Conservation (phyloP, 2,329 filamentous ascomycete genomes). For the Colletotrichum tabaci region DNA sequence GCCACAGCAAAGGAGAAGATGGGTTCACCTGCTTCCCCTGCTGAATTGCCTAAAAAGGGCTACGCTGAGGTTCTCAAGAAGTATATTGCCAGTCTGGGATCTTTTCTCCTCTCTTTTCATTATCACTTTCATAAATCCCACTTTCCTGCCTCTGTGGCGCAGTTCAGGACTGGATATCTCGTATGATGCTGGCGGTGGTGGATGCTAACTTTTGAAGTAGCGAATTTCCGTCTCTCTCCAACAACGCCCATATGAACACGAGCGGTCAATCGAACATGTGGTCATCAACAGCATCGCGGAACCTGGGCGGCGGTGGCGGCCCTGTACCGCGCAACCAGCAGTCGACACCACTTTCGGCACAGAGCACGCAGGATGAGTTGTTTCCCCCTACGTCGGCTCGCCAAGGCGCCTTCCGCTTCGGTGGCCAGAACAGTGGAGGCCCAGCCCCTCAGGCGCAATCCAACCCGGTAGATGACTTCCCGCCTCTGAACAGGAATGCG, state of each 20-base stretch:
- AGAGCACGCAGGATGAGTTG: slow-evolving; percentile 65
- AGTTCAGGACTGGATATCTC: background rate
- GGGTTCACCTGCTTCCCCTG: slow-evolving; percentile 8
- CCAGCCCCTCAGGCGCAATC: slow-evolving; percentile 63
- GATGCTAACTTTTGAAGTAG: slow-evolving; percentile 56
- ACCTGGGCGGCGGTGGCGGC: slow-evolving; percentile 60
- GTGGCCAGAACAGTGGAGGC: slow-evolving; percentile 57
- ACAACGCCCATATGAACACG: slow-evolving; percentile 69
- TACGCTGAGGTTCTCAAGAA: slow-evolving; percentile 53
- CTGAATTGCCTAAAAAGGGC: slow-evolving; percentile 41
- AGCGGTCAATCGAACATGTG: slow-evolving; percentile 68
- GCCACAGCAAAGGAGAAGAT: slow-evolving; percentile 27
- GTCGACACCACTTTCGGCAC: slow-evolving; percentile 64
- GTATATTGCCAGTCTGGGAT: slow-evolving; percentile 38
- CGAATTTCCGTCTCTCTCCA: slow-evolving; percentile 77
- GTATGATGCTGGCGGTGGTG: background rate
- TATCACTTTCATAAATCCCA: slow-evolving; percentile 5
- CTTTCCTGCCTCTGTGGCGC: background rate
- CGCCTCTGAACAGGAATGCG: slow-evolving; percentile 70
- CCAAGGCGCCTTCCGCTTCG: slow-evolving; percentile 69
- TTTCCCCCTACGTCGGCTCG: slow-evolving; percentile 60
- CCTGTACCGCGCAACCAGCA: slow-evolving; percentile 67
- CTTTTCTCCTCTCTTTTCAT: background rate
- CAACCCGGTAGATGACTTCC: slow-evolving; percentile 72
- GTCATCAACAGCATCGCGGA: slow-evolving; percentile 66